phyloP scores from a whole-genome alignment of 169 alveolate genomes.

The Eimeria necatrix region DNA sequence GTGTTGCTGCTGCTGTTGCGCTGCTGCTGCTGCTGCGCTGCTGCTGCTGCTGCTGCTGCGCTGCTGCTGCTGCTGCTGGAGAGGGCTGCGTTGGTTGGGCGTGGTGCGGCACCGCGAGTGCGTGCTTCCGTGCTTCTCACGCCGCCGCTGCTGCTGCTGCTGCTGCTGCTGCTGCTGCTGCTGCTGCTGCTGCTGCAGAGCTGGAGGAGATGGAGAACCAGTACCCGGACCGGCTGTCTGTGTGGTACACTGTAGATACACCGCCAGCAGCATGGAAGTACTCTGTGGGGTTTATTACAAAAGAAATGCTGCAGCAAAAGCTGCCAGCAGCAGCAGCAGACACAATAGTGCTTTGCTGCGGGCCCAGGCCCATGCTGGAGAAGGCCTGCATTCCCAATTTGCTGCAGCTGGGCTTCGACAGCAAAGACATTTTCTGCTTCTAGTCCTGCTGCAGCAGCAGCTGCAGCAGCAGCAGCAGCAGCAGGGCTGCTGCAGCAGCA shows the following conservation, averaged over 20 bases:
- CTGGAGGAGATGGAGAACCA: conserved; percentile 74
- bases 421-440: neutral
- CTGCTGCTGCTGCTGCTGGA: neutral
- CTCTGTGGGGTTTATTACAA: conserved; percentile 86
- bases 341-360: conserved; percentile 87
- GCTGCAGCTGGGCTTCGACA: neutral
- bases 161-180: neutral
- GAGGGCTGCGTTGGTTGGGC: neutral
- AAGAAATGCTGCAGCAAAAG: conserved; percentile 81
- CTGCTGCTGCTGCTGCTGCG: too few relatives aligned
- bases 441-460: neutral
- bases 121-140: neutral
- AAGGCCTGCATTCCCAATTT: conserved; percentile 28
- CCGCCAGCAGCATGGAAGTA: conserved; percentile 84
- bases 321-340: conserved; percentile 86
- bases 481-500: neutral
- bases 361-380: conserved; percentile 89
- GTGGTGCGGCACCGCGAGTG: neutral
- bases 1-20: too few relatives aligned
- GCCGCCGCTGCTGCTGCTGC: neutral
- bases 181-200: neutral
- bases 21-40: too few relatives aligned
- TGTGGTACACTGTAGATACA: conserved; percentile 82
- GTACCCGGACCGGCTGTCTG: conserved; percentile 81
- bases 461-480: conserved; percentile 11